Percentiles rank a stretch among this genome's conserved stretches.
Conservation (phyloP, 306 rosid genomes). For the Sesbania bispinosa region DNA sequence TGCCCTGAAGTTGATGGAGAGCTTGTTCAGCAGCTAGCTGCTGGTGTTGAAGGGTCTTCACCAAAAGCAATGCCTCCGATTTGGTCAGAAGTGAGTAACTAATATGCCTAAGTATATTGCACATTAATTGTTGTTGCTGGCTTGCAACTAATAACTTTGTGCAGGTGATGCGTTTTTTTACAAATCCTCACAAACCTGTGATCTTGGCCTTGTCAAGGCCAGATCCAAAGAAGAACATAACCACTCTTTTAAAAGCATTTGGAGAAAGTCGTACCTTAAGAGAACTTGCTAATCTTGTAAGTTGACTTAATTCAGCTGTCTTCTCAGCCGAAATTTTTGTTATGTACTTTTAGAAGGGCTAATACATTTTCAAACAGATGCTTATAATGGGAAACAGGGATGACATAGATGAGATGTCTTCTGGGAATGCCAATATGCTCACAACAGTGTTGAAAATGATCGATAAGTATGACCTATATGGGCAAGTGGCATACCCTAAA, state of each 20-base stretch:
- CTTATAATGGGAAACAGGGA: constrained; percentile 92
- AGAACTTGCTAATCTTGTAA: constrained; percentile 90
- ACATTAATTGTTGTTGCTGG: background rate
- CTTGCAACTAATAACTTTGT: constrained; percentile 6
- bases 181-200: constrained; percentile 92
- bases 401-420: constrained; percentile 75
- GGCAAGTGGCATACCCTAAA: constrained; percentile 89
- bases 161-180: constrained; percentile 83
- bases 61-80: constrained; percentile 72
- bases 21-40: constrained; percentile 43
- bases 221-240: constrained; percentile 86
- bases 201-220: constrained; percentile 89
- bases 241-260: constrained; percentile 82
- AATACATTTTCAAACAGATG: constrained; percentile 44
- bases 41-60: constrained; percentile 47
- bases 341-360: constrained; percentile 10
- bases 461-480: constrained; percentile 84
- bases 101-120: background rate
- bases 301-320: constrained; percentile 23
- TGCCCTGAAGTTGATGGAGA: constrained; percentile 68
- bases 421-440: constrained; percentile 76
- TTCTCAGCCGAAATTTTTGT: background rate
- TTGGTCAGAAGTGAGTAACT: constrained; percentile 77
- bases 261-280: constrained; percentile 80
- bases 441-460: constrained; percentile 73